Base-by-base conservation (phyloP, 257 asterid species). In the Voacanga thouarsii region DNA sequence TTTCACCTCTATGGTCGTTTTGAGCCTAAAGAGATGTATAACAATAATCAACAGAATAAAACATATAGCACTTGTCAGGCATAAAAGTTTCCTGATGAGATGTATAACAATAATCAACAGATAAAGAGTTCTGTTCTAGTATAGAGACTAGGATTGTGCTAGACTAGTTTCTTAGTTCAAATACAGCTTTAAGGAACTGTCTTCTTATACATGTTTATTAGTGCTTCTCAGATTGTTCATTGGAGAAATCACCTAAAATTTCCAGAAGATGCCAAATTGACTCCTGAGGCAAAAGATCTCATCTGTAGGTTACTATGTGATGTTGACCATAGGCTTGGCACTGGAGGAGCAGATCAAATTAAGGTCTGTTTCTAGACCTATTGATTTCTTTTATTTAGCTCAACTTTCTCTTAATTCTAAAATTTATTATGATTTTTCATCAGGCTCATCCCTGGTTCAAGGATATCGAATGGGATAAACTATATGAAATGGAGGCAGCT, bases 401-500 rank as follows among this genome's bases (percentile, higher is more conserved):
- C 72, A 65, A 68, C 41, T 56, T 75, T 18, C 47, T 72, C 76
- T 21, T 65, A 71, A 75, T 75, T 45, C 75, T 77, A 72, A 44
- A 75, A 75, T 72, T 53, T 67, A 73, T 56, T 30, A 43, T 70
- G 75, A 75, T 55, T 72, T 72, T 75, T 66, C 84, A 80, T 82
- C 92, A 95, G 98, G 94, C 89, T 74, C 99, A 96, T 83, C 92
- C 97, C 76, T 93, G 99, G 99, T 96, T 96, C 86, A 80, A 82
- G 84, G 96, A 84, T 87, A 70, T 87, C 72, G 90, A 85, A 77
- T 96, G 99, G 99, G 97, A 96, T 80, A 89, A 86, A 84, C 87
- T 96, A 41, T 93, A 93, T 84, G 99, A 93, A 81, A 93, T 89
- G 97, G 97, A 96, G 83, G 99, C 98, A 26, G 97, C 98, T 82